Evolutionary conservation across 192 early-diverging fungal genomes (phyloP), one percentile per base, ranked within the genome.

Genomic region (Diversispora eburnea): DNA sequence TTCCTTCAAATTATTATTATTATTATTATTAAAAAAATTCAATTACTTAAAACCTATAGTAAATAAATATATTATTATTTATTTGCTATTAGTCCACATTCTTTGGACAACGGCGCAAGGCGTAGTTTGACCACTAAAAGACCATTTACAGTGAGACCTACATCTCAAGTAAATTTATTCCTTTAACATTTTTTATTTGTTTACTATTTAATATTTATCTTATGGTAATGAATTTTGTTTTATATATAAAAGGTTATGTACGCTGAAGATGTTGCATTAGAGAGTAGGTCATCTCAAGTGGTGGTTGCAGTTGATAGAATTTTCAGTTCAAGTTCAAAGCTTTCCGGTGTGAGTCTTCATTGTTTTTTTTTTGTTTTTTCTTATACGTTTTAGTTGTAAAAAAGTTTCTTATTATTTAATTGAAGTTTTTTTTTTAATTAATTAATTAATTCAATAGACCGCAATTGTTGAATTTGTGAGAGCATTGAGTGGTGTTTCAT

Each of bases 381-480:
- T 48, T 57, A 62, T 52, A 46, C 20, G 8, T 12, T 17, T 12
- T 9, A 39, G 67, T 43, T 46, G 3, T 20, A 15, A 48, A 48
- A 3, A n/a, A n/a, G n/a, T n/a, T n/a, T n/a, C n/a, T 17, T 49
- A 49, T 5, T 49, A 20, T 51, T 46, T 63, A 9, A 63, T 17
- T 63, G 13, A n/a, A 5, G 15, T 39, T 22, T 6, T 67, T n/a
- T n/a, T n/a, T n/a, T n/a, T n/a, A n/a, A n/a, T n/a, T n/a, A n/a
- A n/a, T n/a, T 25, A 20, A 33, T 15, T 52, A 41, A 20, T 46
- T 39, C 22, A 6, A 2, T 48, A 79, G 75, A 79, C 86, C 19
- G 91, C 92, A 12, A 95, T 98, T 70, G 88, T 92, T 46, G 91
- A 95, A 77, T 98, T 96, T 82, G 93, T 95, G 56, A 81, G 88